These are phyloP conservation scores for Durotheca rogersii DNA, from an alignment of 495 filamentous ascomycete species.

Conservation along the genomic window DNA sequence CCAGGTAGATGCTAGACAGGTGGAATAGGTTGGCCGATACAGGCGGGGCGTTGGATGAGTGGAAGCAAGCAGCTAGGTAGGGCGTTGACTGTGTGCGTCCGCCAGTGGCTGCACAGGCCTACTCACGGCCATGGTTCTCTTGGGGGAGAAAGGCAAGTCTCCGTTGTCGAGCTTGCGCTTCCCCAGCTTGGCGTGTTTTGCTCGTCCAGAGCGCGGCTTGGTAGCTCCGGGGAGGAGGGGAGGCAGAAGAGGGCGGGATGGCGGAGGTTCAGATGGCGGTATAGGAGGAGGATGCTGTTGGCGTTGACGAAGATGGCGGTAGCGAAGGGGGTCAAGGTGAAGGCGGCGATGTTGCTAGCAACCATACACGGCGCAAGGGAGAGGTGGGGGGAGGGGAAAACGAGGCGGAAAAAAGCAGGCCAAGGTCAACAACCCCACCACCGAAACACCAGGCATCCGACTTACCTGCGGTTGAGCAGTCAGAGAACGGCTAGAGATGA, in stretches of 20 bases:
- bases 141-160: slow-evolving; percentile 68
- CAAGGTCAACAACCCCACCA: slow-evolving; percentile 24
- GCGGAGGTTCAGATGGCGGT: too few species aligned
- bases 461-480: slow-evolving; percentile 20
- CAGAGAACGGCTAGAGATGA: slow-evolving; percentile 16
- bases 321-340: too few species aligned
- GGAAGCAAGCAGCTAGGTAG: background rate
- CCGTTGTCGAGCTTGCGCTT: slow-evolving; percentile 84
- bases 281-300: too few species aligned
- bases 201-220: slow-evolving; percentile 24
- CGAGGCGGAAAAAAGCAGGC: slow-evolving; percentile 5
- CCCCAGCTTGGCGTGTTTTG: slow-evolving; percentile 55
- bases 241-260: too few species aligned
- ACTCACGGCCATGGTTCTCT: slow-evolving; percentile 84
- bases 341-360: too few species aligned
- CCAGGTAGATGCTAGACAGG: too few species aligned
- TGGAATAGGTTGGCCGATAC: too few species aligned
- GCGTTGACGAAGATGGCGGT: too few species aligned
- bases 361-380: background rate
- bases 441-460: slow-evolving; percentile 16
- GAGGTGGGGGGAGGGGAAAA: background rate
- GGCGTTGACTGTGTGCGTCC: background rate
- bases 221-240: background rate
- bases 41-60: background rate
- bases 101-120: background rate